Evolutionary conservation across 495 filamentous ascomycete species (phyloP), one percentile per base, ranked within the genome.

Genomic region (Aspergillus nanangensis): DNA sequence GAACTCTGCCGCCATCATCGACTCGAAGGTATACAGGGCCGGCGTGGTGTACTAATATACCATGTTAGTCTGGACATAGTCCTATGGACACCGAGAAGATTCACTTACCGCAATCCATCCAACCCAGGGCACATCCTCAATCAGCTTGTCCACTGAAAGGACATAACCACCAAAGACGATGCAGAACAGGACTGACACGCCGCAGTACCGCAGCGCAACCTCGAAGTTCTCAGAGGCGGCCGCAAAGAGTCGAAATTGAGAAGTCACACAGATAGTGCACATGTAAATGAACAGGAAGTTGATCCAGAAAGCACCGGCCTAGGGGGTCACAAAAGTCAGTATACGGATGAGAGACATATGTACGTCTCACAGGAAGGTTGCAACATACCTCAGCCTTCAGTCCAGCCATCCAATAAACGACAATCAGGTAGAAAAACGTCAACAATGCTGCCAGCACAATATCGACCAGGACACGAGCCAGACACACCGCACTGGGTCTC

Each of bases 381-480:
- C 4, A 23, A 49, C 55, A 58, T 32, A 67, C 61, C 32, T 65
- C 56, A 4, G 65, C 53, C 21, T 68, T 63, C 3, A 94, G 71
- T 8, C 76, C 73, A 11, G 77, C 51, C 40, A 77, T 53, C 21
- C 87, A 89, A 66, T 88, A 90, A 24, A 91, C 73, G 27, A 90
- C 79, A 31, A 89, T 55, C 41, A 82, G 70, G 62, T 89, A 92
- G 13, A 90, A 58, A 17, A 78, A 44, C 0, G 85, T 79, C 34
- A 88, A 78, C 18, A 80, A 46, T 7, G 83, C 53, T 1, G 83
- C 73, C 1, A 89, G 61, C 5, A 87, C 79, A 8, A 87, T 55
- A 51, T 93, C 88, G 15, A 83, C 72, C 18, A 87, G 62, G 1
- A 84, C 83, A 23, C 87, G 75, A 2, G 86, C 87, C 46, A 93